Conservation (phyloP, 108 stramenopile species). For the Mayamaea pseudoterrestris region DNA sequence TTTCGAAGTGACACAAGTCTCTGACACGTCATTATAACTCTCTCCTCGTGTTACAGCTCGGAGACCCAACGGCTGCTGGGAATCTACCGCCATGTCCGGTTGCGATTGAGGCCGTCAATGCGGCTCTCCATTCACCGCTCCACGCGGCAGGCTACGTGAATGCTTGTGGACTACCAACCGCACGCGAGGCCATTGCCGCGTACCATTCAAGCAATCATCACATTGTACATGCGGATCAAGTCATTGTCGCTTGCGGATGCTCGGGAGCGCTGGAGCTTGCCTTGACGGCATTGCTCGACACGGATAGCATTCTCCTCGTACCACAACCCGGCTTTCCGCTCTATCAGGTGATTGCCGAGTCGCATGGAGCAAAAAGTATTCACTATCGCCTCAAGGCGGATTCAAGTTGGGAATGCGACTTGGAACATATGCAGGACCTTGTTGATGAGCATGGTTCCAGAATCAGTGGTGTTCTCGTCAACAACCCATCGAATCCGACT, state of each 20-base stretch:
- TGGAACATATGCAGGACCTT: slow-evolving; percentile 63
- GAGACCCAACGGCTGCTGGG: slow-evolving; percentile 70
- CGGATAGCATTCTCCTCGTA: slow-evolving; percentile 68
- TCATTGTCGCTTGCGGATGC: slow-evolving; percentile 84
- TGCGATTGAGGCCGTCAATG: slow-evolving; percentile 38
- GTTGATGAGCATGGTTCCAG: neutral
- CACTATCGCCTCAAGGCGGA: slow-evolving; percentile 70
- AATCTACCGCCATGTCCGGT: slow-evolving; percentile 45
- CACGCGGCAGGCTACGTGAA: slow-evolving; percentile 61
- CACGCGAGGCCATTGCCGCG: slow-evolving; percentile 68
- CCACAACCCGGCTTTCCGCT: slow-evolving; percentile 87
- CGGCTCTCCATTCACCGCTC: slow-evolving; percentile 10
- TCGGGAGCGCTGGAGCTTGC: slow-evolving; percentile 82
- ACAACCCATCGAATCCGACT: slow-evolving; percentile 90
- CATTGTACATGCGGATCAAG: slow-evolving; percentile 58
- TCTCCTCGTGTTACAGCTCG: slow-evolving; percentile 25
- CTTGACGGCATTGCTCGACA: slow-evolving; percentile 46
- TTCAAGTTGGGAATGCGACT: slow-evolving; percentile 75
- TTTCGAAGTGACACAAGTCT: neutral
- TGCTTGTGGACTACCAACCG: slow-evolving; percentile 58
- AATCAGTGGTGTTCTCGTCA: slow-evolving; percentile 71
- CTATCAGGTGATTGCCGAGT: slow-evolving; percentile 82
- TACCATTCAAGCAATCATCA: neutral
- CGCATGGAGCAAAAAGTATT: slow-evolving; percentile 63
- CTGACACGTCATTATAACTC: neutral